Percentiles rank a stretch among this genome's conserved stretches.
Evolutionary conservation across 208 protist genomes (phyloP).

Genomic region (Leishmania gerbilli): DNA sequence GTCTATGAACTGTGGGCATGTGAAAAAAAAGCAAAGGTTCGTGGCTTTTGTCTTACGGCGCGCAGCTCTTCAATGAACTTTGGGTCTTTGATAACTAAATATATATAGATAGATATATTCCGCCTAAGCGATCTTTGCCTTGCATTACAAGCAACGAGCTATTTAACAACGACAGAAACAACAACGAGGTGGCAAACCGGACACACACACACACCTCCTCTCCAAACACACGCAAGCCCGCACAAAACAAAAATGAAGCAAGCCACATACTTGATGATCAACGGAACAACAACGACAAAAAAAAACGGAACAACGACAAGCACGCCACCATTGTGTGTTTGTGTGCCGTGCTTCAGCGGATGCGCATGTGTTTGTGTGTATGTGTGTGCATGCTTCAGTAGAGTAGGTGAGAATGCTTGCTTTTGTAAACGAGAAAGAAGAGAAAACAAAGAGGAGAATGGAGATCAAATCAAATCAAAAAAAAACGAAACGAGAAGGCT

Average conservation of each 20-base stretch:
- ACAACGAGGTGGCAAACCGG: neutral
- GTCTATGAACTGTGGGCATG: neutral
- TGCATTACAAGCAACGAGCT: neutral
- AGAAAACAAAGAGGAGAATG: conserved; percentile 1
- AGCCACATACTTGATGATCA: neutral
- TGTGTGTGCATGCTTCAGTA: neutral
- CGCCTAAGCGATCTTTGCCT: neutral
- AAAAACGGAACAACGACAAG: neutral
- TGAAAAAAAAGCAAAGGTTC: neutral
- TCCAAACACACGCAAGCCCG: neutral
- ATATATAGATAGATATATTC: neutral
- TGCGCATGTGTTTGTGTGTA: neutral
- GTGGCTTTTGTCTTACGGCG: neutral
- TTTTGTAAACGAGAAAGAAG: neutral
- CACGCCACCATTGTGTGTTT: neutral
- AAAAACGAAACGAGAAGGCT: neutral
- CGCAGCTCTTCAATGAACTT: neutral
- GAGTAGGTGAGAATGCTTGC: neutral
- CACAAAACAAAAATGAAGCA: neutral
- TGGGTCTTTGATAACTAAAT: neutral
- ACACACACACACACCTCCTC: neutral
- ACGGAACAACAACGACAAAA: neutral
- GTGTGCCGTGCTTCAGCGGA: neutral
- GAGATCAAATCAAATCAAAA: neutral
- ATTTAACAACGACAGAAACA: neutral